A percentile compares a stretch with the other conserved stretches of the same genome.
These are phyloP conservation scores for Aspergillus sparsus DNA, from an alignment of 495 filamentous ascomycete species.

Conservation along the genomic window DNA sequence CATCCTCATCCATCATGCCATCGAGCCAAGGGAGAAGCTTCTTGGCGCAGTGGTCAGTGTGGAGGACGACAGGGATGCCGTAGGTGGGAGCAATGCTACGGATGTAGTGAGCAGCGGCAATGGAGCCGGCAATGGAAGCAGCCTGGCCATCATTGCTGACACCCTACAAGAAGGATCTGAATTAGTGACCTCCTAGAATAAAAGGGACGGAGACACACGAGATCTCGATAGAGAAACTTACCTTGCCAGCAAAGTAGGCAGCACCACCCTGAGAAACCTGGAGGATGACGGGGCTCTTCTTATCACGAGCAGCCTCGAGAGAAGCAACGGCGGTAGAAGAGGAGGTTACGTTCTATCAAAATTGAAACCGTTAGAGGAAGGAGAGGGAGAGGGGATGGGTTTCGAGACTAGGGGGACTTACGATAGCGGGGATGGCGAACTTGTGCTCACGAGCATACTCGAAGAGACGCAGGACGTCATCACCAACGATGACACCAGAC, in stretches of 20 bases:
- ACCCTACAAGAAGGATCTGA: constrained; percentile 48
- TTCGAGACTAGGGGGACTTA: constrained; percentile 42
- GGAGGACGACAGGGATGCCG: constrained; percentile 85
- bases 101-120: constrained; percentile 93
- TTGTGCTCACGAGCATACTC: constrained; percentile 79
- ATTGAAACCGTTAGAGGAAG: constrained; percentile 4
- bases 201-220: constrained; percentile 1
- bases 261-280: constrained; percentile 93
- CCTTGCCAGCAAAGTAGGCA: constrained; percentile 92
- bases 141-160: constrained; percentile 82
- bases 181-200: background rate
- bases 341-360: constrained; percentile 75
- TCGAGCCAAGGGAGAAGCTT: constrained; percentile 95
- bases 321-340: constrained; percentile 84
- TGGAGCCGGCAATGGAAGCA: constrained; percentile 82
- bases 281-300: constrained; percentile 83
- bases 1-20: constrained; percentile 89
- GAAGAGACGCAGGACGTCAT: constrained; percentile 80
- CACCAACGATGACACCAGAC: constrained; percentile 82
- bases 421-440: constrained; percentile 90
- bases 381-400: background rate
- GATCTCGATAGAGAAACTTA: constrained; percentile 25
- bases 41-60: constrained; percentile 94
- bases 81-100: constrained; percentile 84
- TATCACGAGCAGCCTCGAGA: constrained; percentile 90